Conservation (phyloP, 2,329 filamentous ascomycete genomes). For the Apiospora arundinis region DNA sequence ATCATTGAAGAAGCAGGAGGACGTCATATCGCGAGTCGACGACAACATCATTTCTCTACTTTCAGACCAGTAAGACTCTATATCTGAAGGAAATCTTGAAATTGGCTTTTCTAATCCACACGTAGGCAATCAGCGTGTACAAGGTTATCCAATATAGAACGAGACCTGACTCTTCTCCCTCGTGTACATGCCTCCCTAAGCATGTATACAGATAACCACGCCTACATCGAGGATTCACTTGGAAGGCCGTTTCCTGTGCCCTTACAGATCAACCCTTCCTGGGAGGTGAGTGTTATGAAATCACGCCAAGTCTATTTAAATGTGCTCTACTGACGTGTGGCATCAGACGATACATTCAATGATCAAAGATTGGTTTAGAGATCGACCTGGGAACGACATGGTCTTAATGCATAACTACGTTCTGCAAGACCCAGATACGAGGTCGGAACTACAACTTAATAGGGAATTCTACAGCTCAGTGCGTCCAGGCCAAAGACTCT, state of each 20-base stretch:
- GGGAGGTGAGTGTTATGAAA: not conserved
- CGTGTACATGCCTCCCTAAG: not conserved
- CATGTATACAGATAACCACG: not conserved
- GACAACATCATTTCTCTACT: not conserved
- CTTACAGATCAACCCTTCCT: slow-evolving; percentile 13
- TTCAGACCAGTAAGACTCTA: not conserved
- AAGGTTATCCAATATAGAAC: not conserved
- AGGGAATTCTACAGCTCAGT: not conserved
- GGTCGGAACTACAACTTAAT: not conserved
- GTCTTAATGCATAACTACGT: not conserved
- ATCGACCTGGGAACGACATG: not conserved
- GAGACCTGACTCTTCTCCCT: not conserved
- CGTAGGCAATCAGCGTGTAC: not conserved
- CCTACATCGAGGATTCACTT: slow-evolving; percentile 20
- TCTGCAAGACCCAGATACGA: not conserved
- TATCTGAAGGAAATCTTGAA: too few species aligned
- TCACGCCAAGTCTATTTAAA: not conserved
- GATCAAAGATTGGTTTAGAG: not conserved
- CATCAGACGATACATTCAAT: not conserved
- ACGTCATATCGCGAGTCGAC: not conserved
- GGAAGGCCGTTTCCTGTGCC: slow-evolving; percentile 8
- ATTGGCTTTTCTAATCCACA: not conserved
- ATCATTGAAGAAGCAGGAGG: not conserved
- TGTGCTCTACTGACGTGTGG: not conserved
- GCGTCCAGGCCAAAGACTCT: not conserved